Evolutionary conservation across 2,329 filamentous ascomycete species (phyloP).

Genomic region (Ciborinia camelliae): DNA sequence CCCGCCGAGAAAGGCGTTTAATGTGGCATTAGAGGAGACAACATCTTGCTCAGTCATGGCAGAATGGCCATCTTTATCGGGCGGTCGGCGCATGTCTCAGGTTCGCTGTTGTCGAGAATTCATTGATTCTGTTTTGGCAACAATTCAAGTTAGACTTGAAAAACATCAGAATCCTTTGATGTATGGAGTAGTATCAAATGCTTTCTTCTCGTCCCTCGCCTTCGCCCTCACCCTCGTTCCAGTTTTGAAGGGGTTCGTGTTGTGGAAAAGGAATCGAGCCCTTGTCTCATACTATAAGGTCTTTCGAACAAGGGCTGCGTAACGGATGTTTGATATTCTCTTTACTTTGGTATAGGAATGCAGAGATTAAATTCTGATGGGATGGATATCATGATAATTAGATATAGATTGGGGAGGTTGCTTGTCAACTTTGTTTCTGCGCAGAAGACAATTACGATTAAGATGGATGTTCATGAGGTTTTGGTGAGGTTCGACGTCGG

Average conservation of each 20-base stretch:
- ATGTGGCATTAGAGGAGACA: slow-evolving; percentile 37
- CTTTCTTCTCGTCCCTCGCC: neutral
- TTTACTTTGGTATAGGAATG: neutral
- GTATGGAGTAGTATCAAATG: neutral
- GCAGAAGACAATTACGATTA: neutral
- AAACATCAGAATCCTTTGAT: neutral
- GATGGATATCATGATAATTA: neutral
- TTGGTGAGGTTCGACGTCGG: neutral
- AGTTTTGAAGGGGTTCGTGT: neutral
- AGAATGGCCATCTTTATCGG: slow-evolving; percentile 33
- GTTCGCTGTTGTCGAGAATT: slow-evolving; percentile 17
- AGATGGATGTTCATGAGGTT: neutral
- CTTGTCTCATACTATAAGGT: neutral
- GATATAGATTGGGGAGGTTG: neutral
- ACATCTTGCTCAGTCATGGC: slow-evolving; percentile 34
- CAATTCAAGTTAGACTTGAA: slow-evolving; percentile 19
- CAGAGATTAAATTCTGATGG: neutral
- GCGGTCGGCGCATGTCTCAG: slow-evolving; percentile 36
- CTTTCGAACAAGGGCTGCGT: neutral
- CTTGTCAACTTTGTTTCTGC: neutral
- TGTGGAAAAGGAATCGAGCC: neutral
- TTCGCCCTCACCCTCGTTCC: neutral
- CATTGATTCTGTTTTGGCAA: slow-evolving; percentile 24
- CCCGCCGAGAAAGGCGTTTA: slow-evolving; percentile 38
- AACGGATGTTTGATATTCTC: too few species aligned